phyloP scores from a whole-genome alignment of 2,329 filamentous ascomycete genomes.

The Septoria petroselini region DNA sequence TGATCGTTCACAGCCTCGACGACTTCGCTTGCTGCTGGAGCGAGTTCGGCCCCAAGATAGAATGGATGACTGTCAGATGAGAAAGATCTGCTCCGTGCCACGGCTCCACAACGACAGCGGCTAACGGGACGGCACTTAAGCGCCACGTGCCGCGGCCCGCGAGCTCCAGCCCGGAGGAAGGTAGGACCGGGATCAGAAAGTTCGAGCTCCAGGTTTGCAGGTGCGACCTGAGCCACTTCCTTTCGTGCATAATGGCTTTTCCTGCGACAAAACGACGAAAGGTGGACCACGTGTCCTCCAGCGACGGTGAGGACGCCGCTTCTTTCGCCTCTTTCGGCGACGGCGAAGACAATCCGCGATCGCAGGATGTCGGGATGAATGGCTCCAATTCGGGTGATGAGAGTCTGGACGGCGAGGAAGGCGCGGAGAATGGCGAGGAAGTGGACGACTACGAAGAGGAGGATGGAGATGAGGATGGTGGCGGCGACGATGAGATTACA shows the following conservation, averaged over 20 bases:
- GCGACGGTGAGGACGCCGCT: conserved; percentile 29
- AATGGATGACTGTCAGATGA: conserved; percentile 2
- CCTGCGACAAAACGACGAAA: conserved; percentile 37
- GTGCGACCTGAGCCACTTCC: no score
- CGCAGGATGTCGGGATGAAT: conserved; percentile 20
- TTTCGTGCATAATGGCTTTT: conserved; percentile 32
- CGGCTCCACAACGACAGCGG: no score
- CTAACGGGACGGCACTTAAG: no score
- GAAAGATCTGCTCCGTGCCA: conserved; percentile 4
- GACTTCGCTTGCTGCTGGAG: not conserved
- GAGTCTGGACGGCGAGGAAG: conserved; percentile 10
- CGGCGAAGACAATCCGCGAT: conserved; percentile 6
- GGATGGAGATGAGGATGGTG: conserved; percentile 14
- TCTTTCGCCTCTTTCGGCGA: conserved; percentile 38
- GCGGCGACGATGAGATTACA: conserved; percentile 8
- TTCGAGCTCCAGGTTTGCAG: conserved; percentile 7
- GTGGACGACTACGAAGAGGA: conserved; percentile 20
- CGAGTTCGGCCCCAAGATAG: conserved; percentile 2
- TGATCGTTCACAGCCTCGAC: not conserved
- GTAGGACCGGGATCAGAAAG: conserved; percentile 3
- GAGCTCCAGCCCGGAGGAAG: not conserved
- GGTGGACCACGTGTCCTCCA: conserved; percentile 35
- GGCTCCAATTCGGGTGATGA: conserved; percentile 19
- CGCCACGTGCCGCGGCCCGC: no score
- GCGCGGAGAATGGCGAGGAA: conserved; percentile 12